A percentile compares a stretch with the other conserved stretches of the same genome.
phyloP scores from a whole-genome alignment of 352 stramenopile species.

The Pythium brachiatum region DNA sequence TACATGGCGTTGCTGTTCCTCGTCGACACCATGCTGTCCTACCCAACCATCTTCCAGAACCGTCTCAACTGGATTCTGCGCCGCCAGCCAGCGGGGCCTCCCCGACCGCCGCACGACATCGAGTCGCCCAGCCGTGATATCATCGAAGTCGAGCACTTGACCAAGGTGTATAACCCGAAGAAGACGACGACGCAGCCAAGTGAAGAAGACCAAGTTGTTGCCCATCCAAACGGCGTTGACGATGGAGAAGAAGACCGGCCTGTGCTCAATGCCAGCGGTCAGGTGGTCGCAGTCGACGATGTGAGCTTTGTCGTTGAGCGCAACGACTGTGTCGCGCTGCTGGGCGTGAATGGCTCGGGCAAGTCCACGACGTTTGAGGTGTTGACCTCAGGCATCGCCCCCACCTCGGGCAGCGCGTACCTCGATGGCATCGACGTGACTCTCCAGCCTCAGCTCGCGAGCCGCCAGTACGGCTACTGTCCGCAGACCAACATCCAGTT shows the following conservation, averaged over 20 bases:
- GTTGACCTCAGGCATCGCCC: constrained; percentile 88
- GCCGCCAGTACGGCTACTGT: constrained; percentile 73
- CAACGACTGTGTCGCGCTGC: constrained; percentile 89
- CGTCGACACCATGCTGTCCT: constrained; percentile 69
- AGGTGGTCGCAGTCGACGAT: constrained; percentile 68
- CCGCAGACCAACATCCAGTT: constrained; percentile 80
- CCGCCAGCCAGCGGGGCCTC: constrained; percentile 6
- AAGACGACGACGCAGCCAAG: constrained; percentile 15
- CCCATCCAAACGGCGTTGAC: not conserved
- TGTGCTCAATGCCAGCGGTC: constrained; percentile 39
- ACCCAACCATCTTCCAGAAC: constrained; percentile 52
- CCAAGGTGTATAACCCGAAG: constrained; percentile 68
- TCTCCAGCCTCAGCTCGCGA: constrained; percentile 43
- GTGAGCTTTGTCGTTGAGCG: constrained; percentile 83
- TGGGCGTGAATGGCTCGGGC: constrained; percentile 94
- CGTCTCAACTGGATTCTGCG: constrained; percentile 27
- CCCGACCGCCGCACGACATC: constrained; percentile 7
- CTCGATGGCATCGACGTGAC: constrained; percentile 68
- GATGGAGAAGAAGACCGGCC: constrained; percentile 15
- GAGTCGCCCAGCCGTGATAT: constrained; percentile 37
- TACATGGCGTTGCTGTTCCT: constrained; percentile 57
- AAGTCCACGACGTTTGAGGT: constrained; percentile 98
- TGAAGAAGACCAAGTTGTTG: not conserved
- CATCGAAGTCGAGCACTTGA: constrained; percentile 46
- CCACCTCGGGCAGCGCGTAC: constrained; percentile 55